Percentiles rank a stretch among this genome's conserved stretches.
These are phyloP conservation scores for Aureobasidium lini DNA, from an alignment of 2,329 filamentous ascomycete genomes.

Conservation along the genomic window DNA sequence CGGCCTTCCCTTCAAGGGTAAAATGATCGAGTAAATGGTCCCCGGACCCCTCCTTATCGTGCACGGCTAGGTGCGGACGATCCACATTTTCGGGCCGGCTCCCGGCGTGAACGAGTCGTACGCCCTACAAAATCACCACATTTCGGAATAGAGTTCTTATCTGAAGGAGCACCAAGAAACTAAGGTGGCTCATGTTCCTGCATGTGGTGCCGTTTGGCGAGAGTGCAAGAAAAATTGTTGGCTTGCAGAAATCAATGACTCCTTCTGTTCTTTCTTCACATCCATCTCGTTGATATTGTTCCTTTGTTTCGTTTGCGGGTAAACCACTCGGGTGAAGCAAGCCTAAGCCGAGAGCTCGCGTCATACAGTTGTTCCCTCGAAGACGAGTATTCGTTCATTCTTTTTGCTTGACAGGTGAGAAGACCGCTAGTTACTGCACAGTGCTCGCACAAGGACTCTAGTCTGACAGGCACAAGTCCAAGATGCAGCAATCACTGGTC, in stretches of 20 bases:
- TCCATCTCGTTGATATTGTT: background rate
- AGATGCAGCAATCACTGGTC: constrained; percentile 8
- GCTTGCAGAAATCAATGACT: background rate
- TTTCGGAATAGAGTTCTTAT: constrained; percentile 3
- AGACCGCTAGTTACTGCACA: background rate
- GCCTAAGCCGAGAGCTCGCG: constrained; percentile 4
- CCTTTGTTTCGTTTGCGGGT: background rate
- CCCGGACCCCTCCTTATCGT: background rate
- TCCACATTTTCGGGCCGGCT: background rate
- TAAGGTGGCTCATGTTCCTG: constrained; percentile 4
- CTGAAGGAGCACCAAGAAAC: constrained; percentile 5
- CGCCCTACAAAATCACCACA: background rate
- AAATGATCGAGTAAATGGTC: background rate
- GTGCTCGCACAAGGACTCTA: background rate
- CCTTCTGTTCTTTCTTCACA: background rate
- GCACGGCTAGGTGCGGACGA: background rate
- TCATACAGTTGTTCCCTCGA: background rate
- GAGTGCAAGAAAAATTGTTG: background rate
- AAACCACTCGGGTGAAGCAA: constrained; percentile 10
- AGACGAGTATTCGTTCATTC: background rate
- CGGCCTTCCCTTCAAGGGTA: background rate
- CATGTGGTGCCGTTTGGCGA: constrained; percentile 10
- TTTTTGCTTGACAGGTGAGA: background rate
- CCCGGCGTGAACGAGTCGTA: background rate
- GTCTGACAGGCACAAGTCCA: background rate